Conservation (phyloP, 495 filamentous ascomycete genomes). For the Terfezia claveryi region DNA sequence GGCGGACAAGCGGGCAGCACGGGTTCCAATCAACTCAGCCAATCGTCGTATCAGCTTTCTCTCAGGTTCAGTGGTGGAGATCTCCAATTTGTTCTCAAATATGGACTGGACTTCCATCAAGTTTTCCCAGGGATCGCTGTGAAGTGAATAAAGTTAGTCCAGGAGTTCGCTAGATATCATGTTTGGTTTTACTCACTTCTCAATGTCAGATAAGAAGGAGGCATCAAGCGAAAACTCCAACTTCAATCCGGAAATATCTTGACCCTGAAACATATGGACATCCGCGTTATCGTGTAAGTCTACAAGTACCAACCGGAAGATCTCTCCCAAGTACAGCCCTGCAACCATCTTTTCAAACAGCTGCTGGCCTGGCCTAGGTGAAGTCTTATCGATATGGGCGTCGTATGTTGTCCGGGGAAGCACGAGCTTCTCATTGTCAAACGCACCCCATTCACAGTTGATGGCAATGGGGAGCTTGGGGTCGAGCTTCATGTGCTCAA, state of each 20-base stretch:
- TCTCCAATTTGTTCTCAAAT: slow-evolving; percentile 48
- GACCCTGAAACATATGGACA: slow-evolving; percentile 56
- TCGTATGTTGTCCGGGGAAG: slow-evolving; percentile 76
- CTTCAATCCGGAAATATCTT: slow-evolving; percentile 55
- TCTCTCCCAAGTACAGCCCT: slow-evolving; percentile 81
- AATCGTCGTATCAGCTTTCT: slow-evolving; percentile 69
- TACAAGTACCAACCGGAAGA: slow-evolving; percentile 75
- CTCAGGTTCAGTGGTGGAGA: slow-evolving; percentile 47
- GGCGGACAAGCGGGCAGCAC: slow-evolving; percentile 74
- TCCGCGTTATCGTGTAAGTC: slow-evolving; percentile 62
- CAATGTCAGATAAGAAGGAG: slow-evolving; percentile 86
- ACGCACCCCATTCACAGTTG: slow-evolving; percentile 98
- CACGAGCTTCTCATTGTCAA: slow-evolving; percentile 89
- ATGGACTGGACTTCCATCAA: slow-evolving; percentile 63
- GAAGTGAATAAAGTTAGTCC: not conserved
- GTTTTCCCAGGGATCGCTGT: slow-evolving; percentile 79
- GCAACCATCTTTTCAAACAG: slow-evolving; percentile 97
- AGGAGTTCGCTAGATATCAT: not conserved
- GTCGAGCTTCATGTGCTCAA: slow-evolving; percentile 81
- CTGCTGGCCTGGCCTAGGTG: slow-evolving; percentile 85
- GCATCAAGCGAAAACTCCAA: slow-evolving; percentile 75
- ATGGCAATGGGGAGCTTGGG: slow-evolving; percentile 82
- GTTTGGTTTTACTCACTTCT: slow-evolving; percentile 36
- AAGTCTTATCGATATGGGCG: slow-evolving; percentile 71
- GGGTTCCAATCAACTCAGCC: slow-evolving; percentile 82